Evolutionary conservation across 306 rosid species (phyloP).

Genomic region (Hippophae gyantsensis): DNA sequence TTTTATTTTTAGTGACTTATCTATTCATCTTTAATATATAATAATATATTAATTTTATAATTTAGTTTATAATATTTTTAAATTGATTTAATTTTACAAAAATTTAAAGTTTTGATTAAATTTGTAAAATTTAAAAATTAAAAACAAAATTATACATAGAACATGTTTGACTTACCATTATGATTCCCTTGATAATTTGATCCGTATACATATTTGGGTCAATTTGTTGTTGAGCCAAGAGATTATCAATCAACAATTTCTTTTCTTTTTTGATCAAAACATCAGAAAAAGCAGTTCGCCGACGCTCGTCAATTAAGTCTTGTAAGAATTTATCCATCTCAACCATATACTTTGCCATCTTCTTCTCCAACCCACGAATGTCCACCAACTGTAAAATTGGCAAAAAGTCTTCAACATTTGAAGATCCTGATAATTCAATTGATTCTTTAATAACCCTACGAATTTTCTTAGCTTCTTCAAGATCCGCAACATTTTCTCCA

Average conservation of each 20-base stretch:
- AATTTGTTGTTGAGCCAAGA: constrained; percentile 12
- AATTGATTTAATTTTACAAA: no score
- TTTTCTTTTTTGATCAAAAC: not conserved
- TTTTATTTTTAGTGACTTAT: no score
- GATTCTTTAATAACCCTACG: constrained; percentile 15
- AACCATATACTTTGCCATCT: constrained; percentile 8
- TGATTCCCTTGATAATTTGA: constrained; percentile 19
- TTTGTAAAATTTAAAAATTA: no score
- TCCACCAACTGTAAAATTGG: constrained; percentile 28
- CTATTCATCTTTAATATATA: no score
- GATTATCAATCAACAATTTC: constrained; percentile 6
- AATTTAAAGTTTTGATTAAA: no score
- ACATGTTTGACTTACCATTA: constrained; percentile 6
- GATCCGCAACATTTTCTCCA: not conserved
- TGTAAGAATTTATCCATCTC: constrained; percentile 20
- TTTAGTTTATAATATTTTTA: no score
- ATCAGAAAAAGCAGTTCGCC: not conserved
- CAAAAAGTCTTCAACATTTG: constrained; percentile 26
- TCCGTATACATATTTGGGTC: constrained; percentile 15
- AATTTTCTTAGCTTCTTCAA: not conserved
- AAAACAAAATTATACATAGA: no score
- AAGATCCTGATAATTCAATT: not conserved
- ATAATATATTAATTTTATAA: no score
- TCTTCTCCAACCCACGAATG: constrained; percentile 5
- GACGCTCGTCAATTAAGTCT: constrained; percentile 12